Base-by-base conservation (phyloP, 1,139 yeast genomes). In the Petasospora rhodanensis region DNA sequence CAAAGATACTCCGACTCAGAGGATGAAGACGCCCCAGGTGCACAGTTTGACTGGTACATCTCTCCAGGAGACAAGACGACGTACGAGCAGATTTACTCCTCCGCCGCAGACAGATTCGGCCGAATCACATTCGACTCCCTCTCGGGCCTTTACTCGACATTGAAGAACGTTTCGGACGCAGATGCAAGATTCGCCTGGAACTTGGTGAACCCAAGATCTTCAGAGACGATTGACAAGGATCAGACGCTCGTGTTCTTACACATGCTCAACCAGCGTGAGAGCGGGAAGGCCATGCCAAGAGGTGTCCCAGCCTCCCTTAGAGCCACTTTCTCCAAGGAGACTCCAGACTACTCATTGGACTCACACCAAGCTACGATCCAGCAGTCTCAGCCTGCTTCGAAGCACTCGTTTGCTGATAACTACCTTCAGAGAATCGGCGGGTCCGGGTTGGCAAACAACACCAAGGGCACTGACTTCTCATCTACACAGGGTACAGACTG, bases 121-220 rank as follows among this genome's bases (percentile, higher is more conserved):
- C 68, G 95, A 46, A 79, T 87, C 26, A 68, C 78, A 27, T 89
- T 83, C 55, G 80, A 80, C 31, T 68, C 91, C 2, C 66, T 91
- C 38, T 65, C 70, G 24, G 83, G 74, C 20, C 68, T 91, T 31
- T 89, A 86, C 59, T 59, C 68, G 22, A 74, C 87, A 12, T 70
- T 91, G 41, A 57, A 64, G 22, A 76, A 74, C 42, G 86, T 91
- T 10, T 96, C 96, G 10, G 73, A 76, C 31, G 73, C 89, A 10
- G 98, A 89, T 55, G 70, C 89, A n/a, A 76, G 89, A 19, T 79
- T 85, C 20, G 95, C 96, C 1, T 91, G 98, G 97, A 86, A 85
- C 55, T 66, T 91, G 40, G 95, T 93, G 29, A 91, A 91, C 53
- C 97, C 98, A 6, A 81, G 83, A 51, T 77, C 82, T 28, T 76